Percentiles rank a stretch among this genome's conserved stretches.
phyloP scores from a whole-genome alignment of 1,139 yeast genomes.

The Schwanniomyces etchellsii region DNA sequence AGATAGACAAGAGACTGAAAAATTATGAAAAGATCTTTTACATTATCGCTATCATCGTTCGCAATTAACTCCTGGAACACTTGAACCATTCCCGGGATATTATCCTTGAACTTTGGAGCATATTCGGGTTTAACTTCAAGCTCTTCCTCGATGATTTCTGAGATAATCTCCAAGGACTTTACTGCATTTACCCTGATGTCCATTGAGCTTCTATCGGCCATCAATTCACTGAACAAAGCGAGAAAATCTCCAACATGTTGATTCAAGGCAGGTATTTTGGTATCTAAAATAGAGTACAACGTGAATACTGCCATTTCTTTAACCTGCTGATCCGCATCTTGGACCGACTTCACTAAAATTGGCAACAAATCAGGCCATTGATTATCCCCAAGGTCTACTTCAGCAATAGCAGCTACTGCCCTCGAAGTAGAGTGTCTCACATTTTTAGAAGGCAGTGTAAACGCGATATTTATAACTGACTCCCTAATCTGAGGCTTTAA shows the following conservation, averaged over 20 bases:
- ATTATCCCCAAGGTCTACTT: slow-evolving; percentile 57
- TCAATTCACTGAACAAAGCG: slow-evolving; percentile 60
- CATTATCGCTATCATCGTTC: slow-evolving; percentile 65
- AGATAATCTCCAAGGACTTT: slow-evolving; percentile 72
- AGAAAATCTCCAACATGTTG: slow-evolving; percentile 64
- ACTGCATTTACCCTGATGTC: slow-evolving; percentile 82
- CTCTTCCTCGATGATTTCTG: slow-evolving; percentile 60
- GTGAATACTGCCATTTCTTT: slow-evolving; percentile 86
- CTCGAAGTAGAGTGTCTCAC: slow-evolving; percentile 89
- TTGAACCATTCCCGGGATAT: slow-evolving; percentile 76
- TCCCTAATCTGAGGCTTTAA: slow-evolving; percentile 58
- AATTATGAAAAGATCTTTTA: slow-evolving; percentile 76
- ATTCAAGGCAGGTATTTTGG: slow-evolving; percentile 59
- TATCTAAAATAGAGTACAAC: slow-evolving; percentile 71
- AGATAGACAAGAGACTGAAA: slow-evolving; percentile 74
- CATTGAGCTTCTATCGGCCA: slow-evolving; percentile 59
- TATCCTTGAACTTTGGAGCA: slow-evolving; percentile 55
- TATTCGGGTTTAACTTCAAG: slow-evolving; percentile 40
- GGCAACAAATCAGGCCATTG: slow-evolving; percentile 80
- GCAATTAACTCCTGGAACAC: slow-evolving; percentile 74
- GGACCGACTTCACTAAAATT: slow-evolving; percentile 63
- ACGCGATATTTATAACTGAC: slow-evolving; percentile 64
- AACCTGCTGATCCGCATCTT: slow-evolving; percentile 48
- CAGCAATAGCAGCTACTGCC: slow-evolving; percentile 82
- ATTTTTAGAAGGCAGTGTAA: slow-evolving; percentile 49